Conservation (phyloP, 257 asterid species). For the Petrea volubilis region DNA sequence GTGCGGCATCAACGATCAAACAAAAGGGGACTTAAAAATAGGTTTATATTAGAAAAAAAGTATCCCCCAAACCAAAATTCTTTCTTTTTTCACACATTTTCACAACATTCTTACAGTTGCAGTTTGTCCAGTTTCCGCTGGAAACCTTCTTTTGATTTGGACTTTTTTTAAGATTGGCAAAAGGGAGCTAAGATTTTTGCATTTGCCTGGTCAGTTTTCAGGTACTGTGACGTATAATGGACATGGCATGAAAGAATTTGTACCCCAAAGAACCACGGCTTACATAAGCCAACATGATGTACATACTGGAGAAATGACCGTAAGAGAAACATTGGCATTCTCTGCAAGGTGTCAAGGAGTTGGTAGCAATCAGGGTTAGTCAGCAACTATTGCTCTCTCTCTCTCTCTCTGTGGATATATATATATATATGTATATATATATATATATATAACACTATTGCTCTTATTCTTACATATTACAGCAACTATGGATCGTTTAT, state of each 20-base stretch:
- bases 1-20: too few relatives aligned
- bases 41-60: too few relatives aligned
- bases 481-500: too few relatives aligned
- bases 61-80: too few relatives aligned
- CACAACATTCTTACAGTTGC: too few relatives aligned
- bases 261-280: constrained; percentile 26
- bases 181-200: neutral
- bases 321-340: constrained; percentile 31
- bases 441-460: too few relatives aligned
- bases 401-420: neutral
- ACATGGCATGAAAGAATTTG: constrained; percentile 20
- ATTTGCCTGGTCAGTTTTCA: too few relatives aligned
- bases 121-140: too few relatives aligned
- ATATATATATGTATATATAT: neutral
- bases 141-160: too few relatives aligned
- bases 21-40: too few relatives aligned
- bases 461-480: too few relatives aligned
- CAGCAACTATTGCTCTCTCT: neutral
- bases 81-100: too few relatives aligned
- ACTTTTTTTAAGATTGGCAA: neutral
- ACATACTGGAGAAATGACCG: constrained; percentile 34
- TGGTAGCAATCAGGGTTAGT: constrained; percentile 14
- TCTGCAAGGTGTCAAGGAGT: constrained; percentile 37
- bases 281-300: constrained; percentile 31
- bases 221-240: constrained; percentile 18